These are phyloP conservation scores for Plasmopara halstedii DNA, from an alignment of 352 stramenopile species.

Conservation along the genomic window DNA sequence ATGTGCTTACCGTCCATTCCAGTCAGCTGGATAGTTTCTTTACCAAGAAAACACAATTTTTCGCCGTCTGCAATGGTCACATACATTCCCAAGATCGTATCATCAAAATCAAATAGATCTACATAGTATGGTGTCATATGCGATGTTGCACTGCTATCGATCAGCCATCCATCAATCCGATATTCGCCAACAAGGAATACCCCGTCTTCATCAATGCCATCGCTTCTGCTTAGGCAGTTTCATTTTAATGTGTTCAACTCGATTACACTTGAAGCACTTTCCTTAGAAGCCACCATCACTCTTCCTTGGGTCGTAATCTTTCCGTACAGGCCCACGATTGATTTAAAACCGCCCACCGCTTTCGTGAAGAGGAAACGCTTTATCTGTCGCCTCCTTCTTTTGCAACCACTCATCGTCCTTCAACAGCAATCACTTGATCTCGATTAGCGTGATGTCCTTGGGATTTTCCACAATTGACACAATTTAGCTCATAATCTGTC, in stretches of 20 bases:
- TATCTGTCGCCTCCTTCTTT: not conserved
- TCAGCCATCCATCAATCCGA: not conserved
- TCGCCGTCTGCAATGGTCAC: slow-evolving; percentile 12
- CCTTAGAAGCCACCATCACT: not conserved
- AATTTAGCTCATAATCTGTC: not conserved
- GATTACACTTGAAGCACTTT: not conserved
- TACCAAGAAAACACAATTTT: not conserved
- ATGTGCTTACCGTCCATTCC: slow-evolving; percentile 2
- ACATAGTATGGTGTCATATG: slow-evolving; percentile 4
- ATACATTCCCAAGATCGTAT: slow-evolving; percentile 1
- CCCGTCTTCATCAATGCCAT: not conserved
- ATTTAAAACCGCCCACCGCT: not conserved
- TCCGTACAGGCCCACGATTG: slow-evolving; percentile 1
- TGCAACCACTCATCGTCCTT: not conserved
- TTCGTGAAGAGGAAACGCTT: not conserved
- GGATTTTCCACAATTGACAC: no score
- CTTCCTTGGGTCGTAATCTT: not conserved
- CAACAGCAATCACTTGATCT: not conserved
- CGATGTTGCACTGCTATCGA: slow-evolving; percentile 4
- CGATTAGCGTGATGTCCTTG: not conserved
- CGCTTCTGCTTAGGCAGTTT: not conserved
- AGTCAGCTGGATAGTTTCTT: slow-evolving; percentile 2
- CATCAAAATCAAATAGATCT: not conserved
- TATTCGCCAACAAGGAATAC: not conserved
- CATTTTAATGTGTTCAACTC: not conserved